Conservation (phyloP, 1,139 yeast genomes). For the Blastobotrys illinoisensis region DNA sequence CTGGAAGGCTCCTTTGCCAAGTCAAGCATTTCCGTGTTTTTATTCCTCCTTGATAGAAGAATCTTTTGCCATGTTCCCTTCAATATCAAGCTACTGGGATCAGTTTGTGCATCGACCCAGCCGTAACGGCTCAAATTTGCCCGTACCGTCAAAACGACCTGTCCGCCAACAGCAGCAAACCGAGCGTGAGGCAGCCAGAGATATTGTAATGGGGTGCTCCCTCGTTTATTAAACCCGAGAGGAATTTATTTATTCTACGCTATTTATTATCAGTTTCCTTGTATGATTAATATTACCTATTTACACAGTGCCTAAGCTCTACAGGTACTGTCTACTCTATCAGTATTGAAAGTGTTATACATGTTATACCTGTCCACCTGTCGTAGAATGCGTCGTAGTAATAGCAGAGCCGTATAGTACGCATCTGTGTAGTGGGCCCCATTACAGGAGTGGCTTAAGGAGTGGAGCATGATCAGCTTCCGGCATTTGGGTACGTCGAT, state of each 20-base stretch:
- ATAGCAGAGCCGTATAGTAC: no score
- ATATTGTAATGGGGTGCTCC: not conserved
- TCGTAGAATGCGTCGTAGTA: no score
- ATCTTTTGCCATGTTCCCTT: not conserved
- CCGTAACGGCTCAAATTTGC: not conserved
- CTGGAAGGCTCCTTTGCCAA: not conserved
- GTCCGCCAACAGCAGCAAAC: not conserved
- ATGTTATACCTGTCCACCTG: no score
- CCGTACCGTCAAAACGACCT: not conserved
- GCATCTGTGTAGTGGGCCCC: no score
- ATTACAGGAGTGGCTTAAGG: no score
- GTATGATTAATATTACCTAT: not conserved
- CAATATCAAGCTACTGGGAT: not conserved
- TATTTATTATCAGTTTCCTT: not conserved
- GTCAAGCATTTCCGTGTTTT: not conserved
- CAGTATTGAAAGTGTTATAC: no score
- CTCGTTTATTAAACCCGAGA: not conserved
- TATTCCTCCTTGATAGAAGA: not conserved
- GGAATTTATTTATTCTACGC: not conserved
- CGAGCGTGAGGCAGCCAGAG: not conserved
- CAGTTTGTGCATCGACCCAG: not conserved
- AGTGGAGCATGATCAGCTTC: not conserved
- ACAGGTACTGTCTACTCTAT: no score
- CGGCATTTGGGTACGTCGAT: not conserved
- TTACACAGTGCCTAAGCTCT: no score